These are phyloP conservation scores for Lablab purpureus DNA, from an alignment of 306 rosid species.

Conservation along the genomic window DNA sequence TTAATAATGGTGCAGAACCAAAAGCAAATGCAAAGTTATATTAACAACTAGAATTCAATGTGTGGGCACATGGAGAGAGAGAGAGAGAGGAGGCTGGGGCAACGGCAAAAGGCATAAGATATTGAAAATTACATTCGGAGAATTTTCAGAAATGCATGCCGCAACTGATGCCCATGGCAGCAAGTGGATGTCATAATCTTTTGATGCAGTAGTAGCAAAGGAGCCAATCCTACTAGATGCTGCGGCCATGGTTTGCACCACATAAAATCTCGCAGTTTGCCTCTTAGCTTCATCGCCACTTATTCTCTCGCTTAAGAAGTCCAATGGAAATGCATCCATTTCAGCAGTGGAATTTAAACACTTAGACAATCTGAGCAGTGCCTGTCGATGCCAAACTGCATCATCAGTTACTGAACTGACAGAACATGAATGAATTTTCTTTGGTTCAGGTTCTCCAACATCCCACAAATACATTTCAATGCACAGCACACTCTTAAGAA, in stretches of 20 bases:
- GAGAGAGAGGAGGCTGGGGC: neutral
- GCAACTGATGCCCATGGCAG: slow-evolving; percentile 98
- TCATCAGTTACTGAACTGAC: slow-evolving; percentile 68
- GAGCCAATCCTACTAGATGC: slow-evolving; percentile 86
- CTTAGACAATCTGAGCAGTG: slow-evolving; percentile 78
- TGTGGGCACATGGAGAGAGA: neutral
- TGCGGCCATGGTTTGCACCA: slow-evolving; percentile 91
- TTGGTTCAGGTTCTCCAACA: slow-evolving; percentile 67
- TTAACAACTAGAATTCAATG: slow-evolving; percentile 21
- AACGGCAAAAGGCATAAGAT: slow-evolving; percentile 47
- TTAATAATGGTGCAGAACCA: slow-evolving; percentile 31
- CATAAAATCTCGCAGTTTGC: slow-evolving; percentile 74
- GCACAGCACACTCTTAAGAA: slow-evolving; percentile 77
- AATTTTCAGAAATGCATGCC: slow-evolving; percentile 80
- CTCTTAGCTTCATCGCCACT: slow-evolving; percentile 63
- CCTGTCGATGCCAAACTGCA: slow-evolving; percentile 80
- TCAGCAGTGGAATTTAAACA: slow-evolving; percentile 56
- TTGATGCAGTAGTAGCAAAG: slow-evolving; percentile 84
- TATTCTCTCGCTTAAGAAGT: slow-evolving; percentile 69
- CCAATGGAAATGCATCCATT: slow-evolving; percentile 77
- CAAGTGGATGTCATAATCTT: slow-evolving; percentile 96
- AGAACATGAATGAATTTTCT: slow-evolving; percentile 80
- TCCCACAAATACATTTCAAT: slow-evolving; percentile 91
- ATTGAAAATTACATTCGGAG: slow-evolving; percentile 67
- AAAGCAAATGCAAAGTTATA: slow-evolving; percentile 33